A percentile compares a stretch with the other conserved stretches of the same genome.
Conservation (phyloP, 352 stramenopile species). For the Phytophthora pistaciae region DNA sequence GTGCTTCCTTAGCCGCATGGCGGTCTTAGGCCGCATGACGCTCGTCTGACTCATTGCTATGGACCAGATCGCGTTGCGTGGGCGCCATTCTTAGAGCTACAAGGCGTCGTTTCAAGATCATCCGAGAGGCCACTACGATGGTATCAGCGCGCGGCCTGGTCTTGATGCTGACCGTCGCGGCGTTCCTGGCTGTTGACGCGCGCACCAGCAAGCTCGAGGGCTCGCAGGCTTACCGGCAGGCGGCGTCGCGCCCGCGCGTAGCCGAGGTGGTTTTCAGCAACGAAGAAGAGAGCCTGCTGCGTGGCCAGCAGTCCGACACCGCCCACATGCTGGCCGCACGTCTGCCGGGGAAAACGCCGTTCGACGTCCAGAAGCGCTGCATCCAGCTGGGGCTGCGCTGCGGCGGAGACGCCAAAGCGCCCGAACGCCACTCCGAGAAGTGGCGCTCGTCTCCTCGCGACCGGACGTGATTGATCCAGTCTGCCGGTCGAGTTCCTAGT, state of each 20-base stretch:
- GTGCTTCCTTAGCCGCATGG: background rate
- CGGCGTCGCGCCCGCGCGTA: constrained; percentile 22
- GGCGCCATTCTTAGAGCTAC: background rate
- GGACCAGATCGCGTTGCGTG: background rate
- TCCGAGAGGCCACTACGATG: constrained; percentile 4
- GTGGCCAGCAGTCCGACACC: constrained; percentile 49
- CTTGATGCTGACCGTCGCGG: constrained; percentile 4
- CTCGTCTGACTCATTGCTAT: background rate
- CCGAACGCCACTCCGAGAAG: constrained; percentile 53
- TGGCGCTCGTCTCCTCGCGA: constrained; percentile 36
- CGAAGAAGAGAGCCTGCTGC: constrained; percentile 63
- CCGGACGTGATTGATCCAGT: constrained; percentile 2
- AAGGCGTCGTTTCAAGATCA: constrained; percentile 7
- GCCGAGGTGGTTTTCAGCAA: constrained; percentile 52
- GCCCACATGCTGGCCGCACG: constrained; percentile 41
- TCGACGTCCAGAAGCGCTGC: constrained; percentile 60
- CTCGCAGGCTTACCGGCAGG: constrained; percentile 31
- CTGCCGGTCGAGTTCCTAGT: no score
- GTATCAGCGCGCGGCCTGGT: background rate
- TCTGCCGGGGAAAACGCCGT: constrained; percentile 43
- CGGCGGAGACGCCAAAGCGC: constrained; percentile 35
- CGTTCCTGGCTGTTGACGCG: background rate
- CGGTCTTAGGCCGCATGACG: background rate
- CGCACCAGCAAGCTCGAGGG: constrained; percentile 34
- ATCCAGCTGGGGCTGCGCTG: constrained; percentile 66